Base-by-base conservation (phyloP, 176 grass and related monocot genomes). In the Chrysopogon serrulatus region DNA sequence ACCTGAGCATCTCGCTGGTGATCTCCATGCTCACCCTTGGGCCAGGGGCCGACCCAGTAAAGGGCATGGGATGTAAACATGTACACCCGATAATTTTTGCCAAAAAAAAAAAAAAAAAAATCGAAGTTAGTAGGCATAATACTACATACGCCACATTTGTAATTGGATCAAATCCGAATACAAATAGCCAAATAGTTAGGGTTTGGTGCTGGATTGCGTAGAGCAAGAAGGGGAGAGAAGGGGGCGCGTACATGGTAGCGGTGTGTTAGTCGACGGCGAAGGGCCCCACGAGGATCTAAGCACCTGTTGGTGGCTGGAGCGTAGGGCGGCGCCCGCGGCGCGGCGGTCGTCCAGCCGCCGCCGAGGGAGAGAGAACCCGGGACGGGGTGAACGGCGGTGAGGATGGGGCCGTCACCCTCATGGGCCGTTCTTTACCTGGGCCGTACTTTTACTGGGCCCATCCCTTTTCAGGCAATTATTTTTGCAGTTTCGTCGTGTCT, bases 1-100 rank as follows among this genome's bases (percentile, higher is more conserved):
- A 86, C 91, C 96, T 98, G 68, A 98, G 69, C 47, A 98, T 82
- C 87, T 95, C 96, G 41, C 96, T 83, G 18, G 79, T 94, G 67
- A 96, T 85, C 85, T 98, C 96, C 96, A 96, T 92, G 34, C 47
- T 73, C 62, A 94, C 92, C 71, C 34, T 82, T 18, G 79, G 79
- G 3, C 3, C 56, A 59, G 54, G 54, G 3, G n/a, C 54, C 3
- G n/a, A 59, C 54, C n/a, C 54, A 59, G n/a, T 12, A 59, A 59
- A 26, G 10, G 10, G 11, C 56, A 26, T 27, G n/a, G 10, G 54
- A n/a, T 59, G 9, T 4, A 54, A 6, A 54, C 19, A 54, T 54
- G 19, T 54, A 5, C 24, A 60, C 10, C 3, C 56, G n/a, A 14
- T 27, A 27, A 5, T 60, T 60, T 60, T 60, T 27, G 56, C 56